Percentiles rank a stretch among this genome's conserved stretches.
Evolutionary conservation across 441 rosid genomes (phyloP).

Genomic region (Populus hybrid): DNA sequence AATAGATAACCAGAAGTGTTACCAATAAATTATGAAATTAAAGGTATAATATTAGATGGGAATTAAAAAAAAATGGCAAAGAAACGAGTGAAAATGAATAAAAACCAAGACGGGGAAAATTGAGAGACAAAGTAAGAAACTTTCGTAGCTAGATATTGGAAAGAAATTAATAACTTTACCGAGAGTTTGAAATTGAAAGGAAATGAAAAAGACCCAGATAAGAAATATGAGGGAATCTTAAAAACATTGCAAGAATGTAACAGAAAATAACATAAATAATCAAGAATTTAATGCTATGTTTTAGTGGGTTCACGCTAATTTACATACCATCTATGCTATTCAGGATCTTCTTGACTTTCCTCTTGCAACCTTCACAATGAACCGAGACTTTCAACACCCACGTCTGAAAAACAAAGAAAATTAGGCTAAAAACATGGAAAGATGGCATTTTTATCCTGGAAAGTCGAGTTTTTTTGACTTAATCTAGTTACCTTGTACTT

Average conservation of each 20-base stretch:
- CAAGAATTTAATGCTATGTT: not conserved
- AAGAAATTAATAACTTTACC: not conserved
- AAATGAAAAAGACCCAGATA: not conserved
- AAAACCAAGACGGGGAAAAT: not conserved
- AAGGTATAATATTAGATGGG: not conserved
- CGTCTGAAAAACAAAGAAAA: slow-evolving; percentile 36
- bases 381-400: slow-evolving; percentile 62
- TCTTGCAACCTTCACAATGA: slow-evolving; percentile 80
- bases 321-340: slow-evolving; percentile 56
- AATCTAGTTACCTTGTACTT: slow-evolving; percentile 44
- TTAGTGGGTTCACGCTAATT: not conserved
- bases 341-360: slow-evolving; percentile 65
- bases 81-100: not conserved
- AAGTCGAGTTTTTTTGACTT: not conserved
- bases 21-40: not conserved
- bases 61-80: not conserved
- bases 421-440: not conserved
- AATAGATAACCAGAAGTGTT: not conserved
- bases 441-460: not conserved
- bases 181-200: not conserved
- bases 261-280: not conserved
- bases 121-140: not conserved
- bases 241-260: not conserved
- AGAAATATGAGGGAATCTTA: not conserved
- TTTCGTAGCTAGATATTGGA: not conserved